Percentiles rank a stretch among this genome's conserved stretches.
These are phyloP conservation scores for Chrysanthemum lavandulifolium DNA, from an alignment of 129 eudicot genomes.

Conservation along the genomic window DNA sequence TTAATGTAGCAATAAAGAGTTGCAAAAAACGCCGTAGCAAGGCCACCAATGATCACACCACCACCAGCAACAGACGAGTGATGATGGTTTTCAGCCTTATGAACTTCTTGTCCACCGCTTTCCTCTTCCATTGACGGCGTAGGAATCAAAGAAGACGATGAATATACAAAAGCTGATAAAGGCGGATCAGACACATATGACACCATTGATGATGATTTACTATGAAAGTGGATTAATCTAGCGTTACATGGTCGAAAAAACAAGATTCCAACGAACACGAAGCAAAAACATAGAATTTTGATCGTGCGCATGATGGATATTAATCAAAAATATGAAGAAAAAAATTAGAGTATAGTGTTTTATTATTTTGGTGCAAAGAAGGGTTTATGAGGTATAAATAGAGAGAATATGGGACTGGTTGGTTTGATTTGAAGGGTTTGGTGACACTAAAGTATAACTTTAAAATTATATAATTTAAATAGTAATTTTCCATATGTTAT, in stretches of 20 bases:
- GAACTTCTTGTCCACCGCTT: conserved; percentile 22
- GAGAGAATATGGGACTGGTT: conserved; percentile 6
- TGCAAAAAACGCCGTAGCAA: conserved; percentile 49
- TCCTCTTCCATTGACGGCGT: conserved; percentile 2
- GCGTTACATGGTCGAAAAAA: conserved; percentile 22
- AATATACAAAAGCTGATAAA: conserved; percentile 13
- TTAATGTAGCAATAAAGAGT: conserved; percentile 65
- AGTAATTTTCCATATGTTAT: background rate
- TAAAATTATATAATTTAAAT: background rate
- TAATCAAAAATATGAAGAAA: background rate
- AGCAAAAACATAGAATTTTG: conserved; percentile 12
- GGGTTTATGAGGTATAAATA: conserved; percentile 23
- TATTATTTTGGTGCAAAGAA: background rate
- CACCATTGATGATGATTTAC: background rate
- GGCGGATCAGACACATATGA: conserved; percentile 30
- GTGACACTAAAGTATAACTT: background rate
- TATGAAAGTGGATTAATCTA: conserved; percentile 22
- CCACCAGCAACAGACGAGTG: conserved; percentile 56
- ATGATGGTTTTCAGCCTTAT: conserved; percentile 31
- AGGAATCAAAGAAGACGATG: conserved; percentile 21
- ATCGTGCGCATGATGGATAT: conserved; percentile 17
- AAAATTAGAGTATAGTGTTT: background rate
- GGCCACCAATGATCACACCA: conserved; percentile 70
- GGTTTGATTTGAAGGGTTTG: background rate
- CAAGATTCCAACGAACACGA: conserved; percentile 31